Conservation (phyloP, 2,329 filamentous ascomycete genomes). For the Sporothrix variecibatus region DNA sequence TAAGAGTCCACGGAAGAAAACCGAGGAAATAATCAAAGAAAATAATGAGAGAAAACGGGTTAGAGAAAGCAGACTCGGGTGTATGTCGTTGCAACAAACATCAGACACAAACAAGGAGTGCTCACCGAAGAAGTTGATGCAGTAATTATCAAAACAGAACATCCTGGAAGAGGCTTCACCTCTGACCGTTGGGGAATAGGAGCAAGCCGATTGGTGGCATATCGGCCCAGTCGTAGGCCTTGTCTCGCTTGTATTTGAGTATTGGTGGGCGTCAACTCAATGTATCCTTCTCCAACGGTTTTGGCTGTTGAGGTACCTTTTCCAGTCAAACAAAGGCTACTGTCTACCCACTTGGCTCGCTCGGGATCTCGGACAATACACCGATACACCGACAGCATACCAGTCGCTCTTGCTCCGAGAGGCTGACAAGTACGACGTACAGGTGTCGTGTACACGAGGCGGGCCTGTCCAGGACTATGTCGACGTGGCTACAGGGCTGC, state of each 20-base stretch:
- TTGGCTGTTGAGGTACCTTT: neutral
- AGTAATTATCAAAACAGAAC: neutral
- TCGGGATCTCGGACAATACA: conserved; percentile 15
- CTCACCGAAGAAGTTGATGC: neutral
- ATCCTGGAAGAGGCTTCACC: neutral
- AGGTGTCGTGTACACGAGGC: neutral
- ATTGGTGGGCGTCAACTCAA: neutral
- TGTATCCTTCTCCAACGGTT: neutral
- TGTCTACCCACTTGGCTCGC: neutral
- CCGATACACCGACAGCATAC: neutral
- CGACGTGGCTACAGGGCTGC: neutral
- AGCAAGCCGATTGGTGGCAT: conserved; percentile 2
- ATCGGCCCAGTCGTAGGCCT: neutral
- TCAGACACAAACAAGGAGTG: neutral
- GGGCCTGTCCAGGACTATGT: neutral
- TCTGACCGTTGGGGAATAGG: neutral
- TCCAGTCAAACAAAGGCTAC: neutral
- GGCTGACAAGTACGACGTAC: neutral
- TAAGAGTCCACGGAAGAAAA: neutral
- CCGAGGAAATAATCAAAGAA: neutral
- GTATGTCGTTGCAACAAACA: neutral
- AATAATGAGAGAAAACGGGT: neutral
- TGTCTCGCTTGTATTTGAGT: neutral
- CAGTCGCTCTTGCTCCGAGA: neutral
- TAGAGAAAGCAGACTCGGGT: neutral